These are phyloP conservation scores for Yamadazyma oceani DNA, from an alignment of 1,139 yeast genomes.

Conservation along the genomic window DNA sequence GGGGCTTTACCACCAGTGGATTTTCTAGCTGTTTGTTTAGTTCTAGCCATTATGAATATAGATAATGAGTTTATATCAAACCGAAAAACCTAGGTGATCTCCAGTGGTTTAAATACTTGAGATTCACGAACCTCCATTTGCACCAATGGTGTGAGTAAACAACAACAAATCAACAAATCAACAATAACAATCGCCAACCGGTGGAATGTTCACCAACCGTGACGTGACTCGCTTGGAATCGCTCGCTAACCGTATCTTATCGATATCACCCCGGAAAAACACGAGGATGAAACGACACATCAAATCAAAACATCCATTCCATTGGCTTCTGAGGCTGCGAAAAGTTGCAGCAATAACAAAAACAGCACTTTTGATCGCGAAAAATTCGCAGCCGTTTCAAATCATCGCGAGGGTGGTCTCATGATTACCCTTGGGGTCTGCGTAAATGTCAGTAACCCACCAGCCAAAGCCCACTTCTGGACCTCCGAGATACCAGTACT, in stretches of 20 bases:
- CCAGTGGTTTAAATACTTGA: slow-evolving; percentile 5
- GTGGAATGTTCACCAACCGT: no score
- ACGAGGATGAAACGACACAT: no score
- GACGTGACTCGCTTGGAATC: no score
- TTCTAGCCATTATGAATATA: slow-evolving; percentile 77
- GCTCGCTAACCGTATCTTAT: no score
- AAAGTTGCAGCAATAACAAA: slow-evolving; percentile 1
- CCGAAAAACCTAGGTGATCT: slow-evolving; percentile 1
- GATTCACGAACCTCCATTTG: no score
- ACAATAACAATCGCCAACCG: no score
- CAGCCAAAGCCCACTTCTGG: no score
- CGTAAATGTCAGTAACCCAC: slow-evolving; percentile 3
- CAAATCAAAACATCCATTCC: no score
- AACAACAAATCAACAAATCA: background rate
- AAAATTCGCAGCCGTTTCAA: slow-evolving; percentile 2
- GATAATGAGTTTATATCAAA: slow-evolving; percentile 4
- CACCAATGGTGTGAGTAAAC: background rate
- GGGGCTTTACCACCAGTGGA: slow-evolving; percentile 99
- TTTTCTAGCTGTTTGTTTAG: slow-evolving; percentile 98
- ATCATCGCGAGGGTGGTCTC: background rate
- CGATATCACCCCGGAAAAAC: no score
- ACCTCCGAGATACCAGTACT: no score
- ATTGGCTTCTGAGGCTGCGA: no score
- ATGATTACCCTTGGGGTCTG: background rate
- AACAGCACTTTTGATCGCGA: background rate